Evolutionary conservation across 2,329 filamentous ascomycete genomes (phyloP).

Genomic region (Biscogniauxia sp.): DNA sequence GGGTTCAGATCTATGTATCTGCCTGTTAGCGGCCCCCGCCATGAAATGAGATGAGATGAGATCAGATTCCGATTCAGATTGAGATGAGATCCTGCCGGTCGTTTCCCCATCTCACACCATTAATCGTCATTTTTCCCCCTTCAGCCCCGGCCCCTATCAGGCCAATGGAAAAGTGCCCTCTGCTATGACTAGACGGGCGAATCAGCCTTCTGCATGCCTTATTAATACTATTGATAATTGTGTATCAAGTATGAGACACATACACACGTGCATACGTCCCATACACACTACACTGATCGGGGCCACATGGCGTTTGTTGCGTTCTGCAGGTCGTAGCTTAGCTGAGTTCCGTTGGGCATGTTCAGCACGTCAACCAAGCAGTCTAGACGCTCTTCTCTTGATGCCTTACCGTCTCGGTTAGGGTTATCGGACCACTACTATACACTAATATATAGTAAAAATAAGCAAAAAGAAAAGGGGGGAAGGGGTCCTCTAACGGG

Average conservation of each 20-base stretch:
- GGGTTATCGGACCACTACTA: no score
- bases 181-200: not conserved
- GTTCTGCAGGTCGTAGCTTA: not conserved
- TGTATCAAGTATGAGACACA: not conserved
- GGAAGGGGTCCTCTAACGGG: no score
- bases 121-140: not conserved
- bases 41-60: not conserved
- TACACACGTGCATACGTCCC: no score
- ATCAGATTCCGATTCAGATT: no score
- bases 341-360: not conserved
- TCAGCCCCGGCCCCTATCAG: not conserved
- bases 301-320: not conserved
- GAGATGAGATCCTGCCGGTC: not conserved
- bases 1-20: not conserved
- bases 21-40: not conserved
- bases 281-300: not conserved
- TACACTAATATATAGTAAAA: no score
- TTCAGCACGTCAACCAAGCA: not conserved
- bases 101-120: not conserved
- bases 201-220: not conserved
- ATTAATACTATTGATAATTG: not conserved
- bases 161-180: not conserved
- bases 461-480: no score
- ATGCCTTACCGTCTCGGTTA: not conserved
- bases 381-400: not conserved